Evolutionary conservation across 495 filamentous ascomycete species (phyloP), one percentile per base, ranked within the genome.

Genomic region (Xylaria longipes): DNA sequence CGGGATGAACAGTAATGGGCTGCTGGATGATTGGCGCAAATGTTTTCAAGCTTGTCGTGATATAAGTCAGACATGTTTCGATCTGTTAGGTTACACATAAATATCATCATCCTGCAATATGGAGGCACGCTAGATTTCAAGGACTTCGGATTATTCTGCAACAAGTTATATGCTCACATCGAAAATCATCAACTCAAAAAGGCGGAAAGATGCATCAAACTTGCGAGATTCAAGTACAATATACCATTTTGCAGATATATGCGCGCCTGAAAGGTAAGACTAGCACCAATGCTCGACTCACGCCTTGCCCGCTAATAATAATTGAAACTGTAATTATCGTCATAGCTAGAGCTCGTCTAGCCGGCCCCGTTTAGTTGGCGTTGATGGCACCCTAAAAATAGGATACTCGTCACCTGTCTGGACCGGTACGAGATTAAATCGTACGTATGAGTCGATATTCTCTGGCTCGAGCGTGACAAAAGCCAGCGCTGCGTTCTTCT

Each of bases 371-470:
- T 35, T 25, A 29, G 62, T 6, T 41, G 46, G 52, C 8, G 29
- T 20, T n/a, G 69, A 60, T 15, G 39, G 12, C 15, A 73, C 66
- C 68, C 79, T 77, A 58, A 79, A 81, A 37, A 80, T 72, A 45
- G 79, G 79, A 71, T 80, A 81, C 64, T 77, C 74, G 61, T 81
- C 78, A 3, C 76, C 78, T 9, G n/a, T 65, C 61, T 68, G 27
- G 22, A 81, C 73, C 1, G 78, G 79, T 3, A 81, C 27, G 37
- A 81, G 60, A 52, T 77, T 77, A 25, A 81, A 80, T 39, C 72
- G 62, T 22, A 79, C 79, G 62, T 77, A 81, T 22, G 78, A 80
- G 60, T 81, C 78, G 14, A 79, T 73, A 72, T 80, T 80, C 69
- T 81, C 79, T 22, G 78, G 79, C 74, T 81, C 78, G 48, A 79